These are phyloP conservation scores for Ophiocordyceps sinensis DNA, from an alignment of 2,329 filamentous ascomycete genomes.

Conservation along the genomic window DNA sequence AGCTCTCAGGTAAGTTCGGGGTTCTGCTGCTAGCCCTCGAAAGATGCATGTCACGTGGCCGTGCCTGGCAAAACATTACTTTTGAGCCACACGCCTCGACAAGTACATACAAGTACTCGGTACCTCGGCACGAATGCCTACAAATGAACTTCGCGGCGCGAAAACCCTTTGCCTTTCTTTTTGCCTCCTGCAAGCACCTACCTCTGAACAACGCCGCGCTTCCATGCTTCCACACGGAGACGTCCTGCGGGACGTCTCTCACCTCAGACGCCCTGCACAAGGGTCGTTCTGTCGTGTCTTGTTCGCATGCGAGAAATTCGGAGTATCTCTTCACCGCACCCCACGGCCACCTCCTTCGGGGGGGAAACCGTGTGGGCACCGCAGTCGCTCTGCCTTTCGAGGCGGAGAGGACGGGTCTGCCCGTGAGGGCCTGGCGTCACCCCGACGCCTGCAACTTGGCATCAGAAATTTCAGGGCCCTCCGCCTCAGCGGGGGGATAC, in stretches of 20 bases:
- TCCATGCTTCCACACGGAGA: conserved; percentile 11
- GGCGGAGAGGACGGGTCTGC: conserved; percentile 9
- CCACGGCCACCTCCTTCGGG: background rate
- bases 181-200: conserved; percentile 7
- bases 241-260: background rate
- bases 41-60: too few species aligned
- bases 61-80: too few species aligned
- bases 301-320: conserved; percentile 11
- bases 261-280: background rate
- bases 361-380: conserved; percentile 1
- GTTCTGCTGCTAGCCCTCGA: too few species aligned
- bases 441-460: conserved; percentile 8
- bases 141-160: background rate
- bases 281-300: background rate
- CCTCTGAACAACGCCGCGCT: conserved; percentile 10
- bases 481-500: background rate
- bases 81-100: too few species aligned
- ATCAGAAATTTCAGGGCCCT: conserved; percentile 11
- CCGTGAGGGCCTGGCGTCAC: conserved; percentile 10
- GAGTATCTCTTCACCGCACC: conserved; percentile 8
- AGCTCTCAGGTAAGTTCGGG: too few species aligned
- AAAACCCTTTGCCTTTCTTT: background rate
- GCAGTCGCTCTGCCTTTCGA: conserved; percentile 5
- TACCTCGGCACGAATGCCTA: background rate
- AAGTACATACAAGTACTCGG: too few species aligned